phyloP scores from a whole-genome alignment of 2,329 filamentous ascomycete species.

The Neophaeococcomyces mojaviensis region DNA sequence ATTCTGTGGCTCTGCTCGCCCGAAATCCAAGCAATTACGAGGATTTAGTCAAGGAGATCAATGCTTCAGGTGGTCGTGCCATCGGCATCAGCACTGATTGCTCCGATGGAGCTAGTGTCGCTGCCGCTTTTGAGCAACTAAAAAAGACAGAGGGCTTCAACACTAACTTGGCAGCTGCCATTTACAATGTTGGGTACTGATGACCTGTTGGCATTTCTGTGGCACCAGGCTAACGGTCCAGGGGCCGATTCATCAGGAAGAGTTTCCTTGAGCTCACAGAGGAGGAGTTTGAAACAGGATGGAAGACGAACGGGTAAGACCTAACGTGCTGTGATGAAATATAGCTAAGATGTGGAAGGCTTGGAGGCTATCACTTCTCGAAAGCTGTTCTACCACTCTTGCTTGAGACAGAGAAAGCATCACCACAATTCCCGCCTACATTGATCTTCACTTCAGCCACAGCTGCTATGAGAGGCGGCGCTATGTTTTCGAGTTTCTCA shows the following conservation, averaged over 20 bases:
- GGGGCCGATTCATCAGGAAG: conserved; percentile 50
- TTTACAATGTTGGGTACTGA: conserved; percentile 49
- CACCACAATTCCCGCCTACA: conserved; percentile 60
- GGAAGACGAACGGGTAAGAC: conserved; percentile 43
- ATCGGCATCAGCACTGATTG: conserved; percentile 56
- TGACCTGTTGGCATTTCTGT: too few species aligned
- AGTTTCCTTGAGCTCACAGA: conserved; percentile 55
- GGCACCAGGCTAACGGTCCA: too few species aligned
- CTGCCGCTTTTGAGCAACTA: conserved; percentile 47
- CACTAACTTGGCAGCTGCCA: conserved; percentile 43
- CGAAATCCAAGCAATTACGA: conserved; percentile 52
- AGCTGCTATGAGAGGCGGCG: conserved; percentile 65
- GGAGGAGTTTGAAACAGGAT: conserved; percentile 48
- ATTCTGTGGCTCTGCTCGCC: conserved; percentile 54
- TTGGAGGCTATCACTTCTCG: conserved; percentile 68
- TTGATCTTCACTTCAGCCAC: conserved; percentile 84
- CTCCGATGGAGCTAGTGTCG: conserved; percentile 45
- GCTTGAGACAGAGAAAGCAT: conserved; percentile 49
- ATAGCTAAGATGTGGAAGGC: conserved; percentile 21
- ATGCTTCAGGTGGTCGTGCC: conserved; percentile 49
- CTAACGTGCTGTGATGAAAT: background rate
- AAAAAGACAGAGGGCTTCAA: conserved; percentile 43
- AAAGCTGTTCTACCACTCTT: conserved; percentile 64
- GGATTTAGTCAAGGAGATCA: conserved; percentile 52
- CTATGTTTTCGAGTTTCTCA: conserved; percentile 63